Evolutionary conservation across 2,329 filamentous ascomycete genomes (phyloP).

Genomic region (Aureobasidium sp.): DNA sequence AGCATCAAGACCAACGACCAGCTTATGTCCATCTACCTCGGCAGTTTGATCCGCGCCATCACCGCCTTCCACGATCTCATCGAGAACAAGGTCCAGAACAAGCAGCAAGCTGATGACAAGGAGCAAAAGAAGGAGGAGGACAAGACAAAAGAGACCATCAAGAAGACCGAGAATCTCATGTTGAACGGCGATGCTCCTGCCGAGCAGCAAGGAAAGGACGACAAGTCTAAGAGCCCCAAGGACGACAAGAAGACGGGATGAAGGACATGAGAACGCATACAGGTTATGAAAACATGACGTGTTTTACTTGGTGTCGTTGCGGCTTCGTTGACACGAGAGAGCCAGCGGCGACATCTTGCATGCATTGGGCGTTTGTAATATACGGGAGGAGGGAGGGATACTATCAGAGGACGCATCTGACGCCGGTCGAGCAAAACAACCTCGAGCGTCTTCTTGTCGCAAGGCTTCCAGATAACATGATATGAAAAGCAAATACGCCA

Average conservation of each 20-base stretch:
- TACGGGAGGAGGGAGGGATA: background rate
- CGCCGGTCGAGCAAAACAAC: background rate
- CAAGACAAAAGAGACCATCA: slow-evolving; percentile 43
- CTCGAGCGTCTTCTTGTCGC: background rate
- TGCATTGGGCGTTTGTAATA: slow-evolving; percentile 13
- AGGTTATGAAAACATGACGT: slow-evolving; percentile 1
- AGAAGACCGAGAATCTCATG: slow-evolving; percentile 57
- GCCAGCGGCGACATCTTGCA: background rate
- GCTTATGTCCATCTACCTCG: slow-evolving; percentile 96
- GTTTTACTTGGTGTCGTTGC: background rate
- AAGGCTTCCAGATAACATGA: slow-evolving; percentile 3
- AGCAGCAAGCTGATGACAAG: slow-evolving; percentile 93
- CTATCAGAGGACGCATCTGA: background rate
- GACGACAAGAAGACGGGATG: slow-evolving; percentile 43
- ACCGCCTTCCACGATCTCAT: slow-evolving; percentile 98
- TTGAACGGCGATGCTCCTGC: slow-evolving; percentile 45
- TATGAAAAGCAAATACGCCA: slow-evolving; percentile 6
- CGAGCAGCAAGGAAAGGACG: slow-evolving; percentile 31
- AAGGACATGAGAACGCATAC: slow-evolving; percentile 3
- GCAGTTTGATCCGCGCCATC: slow-evolving; percentile 92
- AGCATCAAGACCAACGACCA: slow-evolving; percentile 99
- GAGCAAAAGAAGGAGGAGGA: slow-evolving; percentile 66
- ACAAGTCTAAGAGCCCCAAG: slow-evolving; percentile 33
- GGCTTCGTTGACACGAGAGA: background rate
- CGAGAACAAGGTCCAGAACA: slow-evolving; percentile 99